Base-by-base conservation (phyloP, 2,329 filamentous ascomycete genomes). In the Leptographium flavum region DNA sequence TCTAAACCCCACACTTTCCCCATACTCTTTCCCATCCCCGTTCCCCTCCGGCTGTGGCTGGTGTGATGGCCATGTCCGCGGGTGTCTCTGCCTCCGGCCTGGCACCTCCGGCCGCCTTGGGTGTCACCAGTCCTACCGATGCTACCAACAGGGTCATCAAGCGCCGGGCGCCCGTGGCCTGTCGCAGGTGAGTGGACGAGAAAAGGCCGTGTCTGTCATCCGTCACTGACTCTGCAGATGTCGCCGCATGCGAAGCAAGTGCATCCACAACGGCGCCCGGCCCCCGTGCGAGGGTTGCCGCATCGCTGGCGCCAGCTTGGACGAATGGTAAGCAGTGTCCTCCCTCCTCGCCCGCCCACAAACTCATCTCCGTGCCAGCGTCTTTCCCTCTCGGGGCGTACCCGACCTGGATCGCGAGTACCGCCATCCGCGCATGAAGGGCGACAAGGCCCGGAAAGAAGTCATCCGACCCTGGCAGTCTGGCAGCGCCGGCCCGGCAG, bases 341-440 rank as follows among this genome's bases (percentile, higher is more conserved):
- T 4, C 3, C 6, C 3, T 13, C 13, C n/a, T 14, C 27, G 39
- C 21, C 19, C 35, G 15, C 21, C 32, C 15, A 41, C 33, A 4
- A 6, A 21, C 13, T 17, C 14, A 27, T 31, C 17, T 13, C 32
- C 5, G 23, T 17, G 27, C 27, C 45, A 76, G 73, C 55, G 55
- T 67, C 33, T 76, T 76, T 50, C 69, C 70, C 0, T 60, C 63
- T 17, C 67, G 73, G 42, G 73, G 73, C 35, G 67, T 73, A 38
- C 64, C 67, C 10, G 71, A 76, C 47, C 58, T 65, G 52, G 73
- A 77, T 54, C 71, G 73, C 31, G 66, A 69, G 13, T 75, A 72
- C 49, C 70, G 73, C 38, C 73, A 76, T 54, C 73, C 72, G 46
- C 70, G 72, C 25, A 58, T 65, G 50, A 66, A 68, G 50, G 60